Percentiles rank a stretch among this genome's conserved stretches.
Conservation (phyloP, 176 grass and related monocot genomes). For the Thinopyrum elongatum region DNA sequence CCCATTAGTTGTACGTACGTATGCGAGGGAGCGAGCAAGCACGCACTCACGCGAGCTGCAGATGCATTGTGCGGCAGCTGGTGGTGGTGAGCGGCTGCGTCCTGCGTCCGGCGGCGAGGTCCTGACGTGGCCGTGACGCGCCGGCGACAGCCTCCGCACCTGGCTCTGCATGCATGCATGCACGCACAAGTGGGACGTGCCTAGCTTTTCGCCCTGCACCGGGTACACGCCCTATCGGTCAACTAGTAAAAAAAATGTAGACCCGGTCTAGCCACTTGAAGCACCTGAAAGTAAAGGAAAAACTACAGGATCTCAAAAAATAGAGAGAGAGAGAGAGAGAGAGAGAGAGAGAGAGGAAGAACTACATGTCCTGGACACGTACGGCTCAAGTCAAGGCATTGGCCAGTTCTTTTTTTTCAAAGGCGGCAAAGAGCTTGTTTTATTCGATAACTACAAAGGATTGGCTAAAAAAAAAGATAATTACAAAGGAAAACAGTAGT, state of each 20-base stretch:
- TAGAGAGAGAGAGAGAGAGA: too few relatives aligned
- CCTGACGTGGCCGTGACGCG: slow-evolving; percentile 24
- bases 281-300: not conserved
- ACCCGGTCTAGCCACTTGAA: not conserved
- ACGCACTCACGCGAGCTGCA: too few relatives aligned
- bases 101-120: not conserved
- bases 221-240: not conserved
- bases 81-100: not conserved
- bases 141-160: not conserved
- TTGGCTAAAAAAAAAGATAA: too few relatives aligned
- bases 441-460: too few relatives aligned
- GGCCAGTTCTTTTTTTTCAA: too few relatives aligned
- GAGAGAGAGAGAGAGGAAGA: not conserved
- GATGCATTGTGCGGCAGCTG: too few relatives aligned
- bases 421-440: too few relatives aligned
- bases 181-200: not conserved
- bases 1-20: too few relatives aligned
- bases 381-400: not conserved
- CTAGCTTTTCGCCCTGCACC: not conserved
- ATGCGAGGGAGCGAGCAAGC: too few relatives aligned
- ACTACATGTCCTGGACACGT: not conserved
- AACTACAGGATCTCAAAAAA: not conserved
- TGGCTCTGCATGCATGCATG: not conserved
- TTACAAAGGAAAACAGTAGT: too few relatives aligned
- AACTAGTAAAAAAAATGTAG: not conserved